Base-by-base conservation (phyloP, 768 basidiomycete species). In the Kwoniella sp. region DNA sequence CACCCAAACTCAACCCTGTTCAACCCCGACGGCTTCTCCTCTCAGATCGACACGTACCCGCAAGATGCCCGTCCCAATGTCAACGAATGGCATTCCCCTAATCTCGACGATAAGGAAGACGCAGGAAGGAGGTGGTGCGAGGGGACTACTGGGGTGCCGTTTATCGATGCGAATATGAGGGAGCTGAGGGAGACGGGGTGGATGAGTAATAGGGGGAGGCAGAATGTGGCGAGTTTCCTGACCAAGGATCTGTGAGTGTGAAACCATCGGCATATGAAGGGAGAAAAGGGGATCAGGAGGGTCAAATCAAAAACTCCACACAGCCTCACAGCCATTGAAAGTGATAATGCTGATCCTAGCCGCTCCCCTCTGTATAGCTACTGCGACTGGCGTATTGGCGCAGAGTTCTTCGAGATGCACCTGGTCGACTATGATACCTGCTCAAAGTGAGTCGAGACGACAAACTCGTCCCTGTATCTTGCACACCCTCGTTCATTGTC, bases 391-490 rank as follows among this genome's bases (percentile, higher is more conserved):
- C 70, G 83, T 2, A 68, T 83, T 13, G 83, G 83, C 2, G 83
- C 83, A n/a, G 83, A 84, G 66, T 82, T 80, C 72, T 84, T 84
- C 67, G 83, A 84, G 65, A 76, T 73, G 54, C 79, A 81, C 66
- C 61, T 84, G 50, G 68, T 82, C 9, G 82, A 83, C 60, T 81
- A 82, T 56, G 81, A 82, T 68, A 93, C 93, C 74, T 96, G 95
- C 79, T 69, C 82, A 25, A 87, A 85, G 73, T 77, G 67, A 73
- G 75, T 73, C 13, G 13, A 13, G 7, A 29, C 0, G 13, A 56
- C 13, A 8, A 11, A n/a, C 50, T 52, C 20, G 22, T 23, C 26
- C 20, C 8, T 52, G 50, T 55, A 8, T 25, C 13, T 9, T 28
- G 26, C 23, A 9, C 7, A n/a, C n/a, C n/a, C n/a, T n/a, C n/a